These are phyloP conservation scores for Scytalidium lignicola DNA, from an alignment of 2,329 filamentous ascomycete genomes.

Conservation along the genomic window DNA sequence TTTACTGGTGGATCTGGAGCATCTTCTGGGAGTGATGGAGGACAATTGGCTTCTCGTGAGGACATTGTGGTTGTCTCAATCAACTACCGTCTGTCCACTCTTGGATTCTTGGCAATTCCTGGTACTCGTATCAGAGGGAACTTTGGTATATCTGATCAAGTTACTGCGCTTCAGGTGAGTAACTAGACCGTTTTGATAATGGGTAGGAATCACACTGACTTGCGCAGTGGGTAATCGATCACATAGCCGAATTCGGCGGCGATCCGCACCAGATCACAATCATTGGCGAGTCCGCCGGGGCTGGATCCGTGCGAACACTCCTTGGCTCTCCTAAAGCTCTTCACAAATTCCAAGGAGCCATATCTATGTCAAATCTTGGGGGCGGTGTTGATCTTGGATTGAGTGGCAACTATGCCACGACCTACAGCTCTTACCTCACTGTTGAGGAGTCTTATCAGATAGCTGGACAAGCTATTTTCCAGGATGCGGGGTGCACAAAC, in stretches of 20 bases:
- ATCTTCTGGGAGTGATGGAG: conserved; percentile 21
- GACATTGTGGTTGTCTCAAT: conserved; percentile 24
- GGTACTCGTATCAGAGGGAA: conserved; percentile 47
- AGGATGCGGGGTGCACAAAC: conserved; percentile 41
- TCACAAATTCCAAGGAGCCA: conserved; percentile 39
- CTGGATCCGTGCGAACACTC: conserved; percentile 42
- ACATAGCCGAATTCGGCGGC: conserved; percentile 42
- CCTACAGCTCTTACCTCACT: conserved; percentile 49
- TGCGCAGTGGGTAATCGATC: conserved; percentile 40
- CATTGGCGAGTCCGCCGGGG: conserved; percentile 47
- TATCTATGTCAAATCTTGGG: conserved; percentile 47
- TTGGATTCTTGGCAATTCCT: conserved; percentile 39
- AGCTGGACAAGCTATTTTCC: conserved; percentile 43
- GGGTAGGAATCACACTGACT: conserved; percentile 3
- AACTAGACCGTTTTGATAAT: background rate
- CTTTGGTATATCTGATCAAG: conserved; percentile 46
- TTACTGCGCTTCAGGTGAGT: conserved; percentile 38
- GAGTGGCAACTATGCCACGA: conserved; percentile 43
- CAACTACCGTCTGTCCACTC: conserved; percentile 22
- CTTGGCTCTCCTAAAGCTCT: conserved; percentile 43
- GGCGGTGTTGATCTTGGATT: conserved; percentile 44
- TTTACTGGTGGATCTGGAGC: conserved; percentile 25
- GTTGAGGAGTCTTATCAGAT: conserved; percentile 42
- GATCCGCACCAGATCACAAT: conserved; percentile 40
- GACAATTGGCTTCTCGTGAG: conserved; percentile 22